These are phyloP conservation scores for Paracamarosporium sp. DNA, from an alignment of 2,329 filamentous ascomycete species.

Conservation along the genomic window DNA sequence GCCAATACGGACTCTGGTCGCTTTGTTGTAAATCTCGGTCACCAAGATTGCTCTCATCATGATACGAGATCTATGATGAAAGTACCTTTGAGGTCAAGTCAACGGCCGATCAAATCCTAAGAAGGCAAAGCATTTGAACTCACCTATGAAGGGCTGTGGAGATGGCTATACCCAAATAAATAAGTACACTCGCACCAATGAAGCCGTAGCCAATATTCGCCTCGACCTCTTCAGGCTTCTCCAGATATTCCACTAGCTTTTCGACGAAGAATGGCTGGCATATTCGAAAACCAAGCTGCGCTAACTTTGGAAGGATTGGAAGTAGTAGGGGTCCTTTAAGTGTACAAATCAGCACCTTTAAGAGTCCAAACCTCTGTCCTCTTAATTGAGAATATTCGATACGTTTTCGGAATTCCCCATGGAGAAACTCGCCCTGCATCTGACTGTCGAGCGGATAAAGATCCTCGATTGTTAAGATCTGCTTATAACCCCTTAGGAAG, in stretches of 20 bases:
- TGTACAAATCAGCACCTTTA: background rate
- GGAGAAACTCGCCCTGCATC: background rate
- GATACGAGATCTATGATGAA: conserved; percentile 26
- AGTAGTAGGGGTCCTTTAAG: conserved; percentile 8
- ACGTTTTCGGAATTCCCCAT: background rate
- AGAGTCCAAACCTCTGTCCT: background rate
- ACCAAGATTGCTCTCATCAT: conserved; percentile 52
- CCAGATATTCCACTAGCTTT: conserved; percentile 10
- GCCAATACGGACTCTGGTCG: conserved; percentile 39
- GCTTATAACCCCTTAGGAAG: background rate
- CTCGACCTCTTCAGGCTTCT: too few species aligned
- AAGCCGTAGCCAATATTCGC: conserved; percentile 50
- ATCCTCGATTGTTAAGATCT: background rate
- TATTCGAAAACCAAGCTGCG: conserved; percentile 10
- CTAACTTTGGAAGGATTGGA: conserved; percentile 8
- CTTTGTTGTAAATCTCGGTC: conserved; percentile 60
- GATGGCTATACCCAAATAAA: conserved; percentile 52
- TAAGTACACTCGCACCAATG: conserved; percentile 52
- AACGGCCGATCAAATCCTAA: too few species aligned
- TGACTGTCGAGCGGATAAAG: background rate
- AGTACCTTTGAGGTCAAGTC: too few species aligned
- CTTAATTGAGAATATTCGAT: background rate
- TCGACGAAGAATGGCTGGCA: conserved; percentile 17
- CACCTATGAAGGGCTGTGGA: too few species aligned
- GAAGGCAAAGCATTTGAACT: too few species aligned